Percentiles rank a stretch among this genome's conserved stretches.
Conservation (phyloP, 441 rosid species). For the Erodium moschatum region DNA sequence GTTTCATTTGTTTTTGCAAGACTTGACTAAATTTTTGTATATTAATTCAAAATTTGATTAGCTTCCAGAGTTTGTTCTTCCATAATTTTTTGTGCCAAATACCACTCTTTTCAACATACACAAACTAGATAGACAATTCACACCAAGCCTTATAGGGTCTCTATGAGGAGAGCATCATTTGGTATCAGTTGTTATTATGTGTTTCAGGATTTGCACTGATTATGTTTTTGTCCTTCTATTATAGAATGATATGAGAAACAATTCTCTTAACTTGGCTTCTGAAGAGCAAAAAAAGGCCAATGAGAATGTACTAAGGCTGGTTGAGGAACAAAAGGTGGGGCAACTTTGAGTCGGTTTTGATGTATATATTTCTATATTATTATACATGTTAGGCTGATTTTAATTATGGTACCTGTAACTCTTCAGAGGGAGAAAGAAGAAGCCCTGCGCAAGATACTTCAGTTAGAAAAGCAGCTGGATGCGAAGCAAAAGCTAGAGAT, state of each 20-base stretch:
- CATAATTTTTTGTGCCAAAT: not conserved
- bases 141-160: not conserved
- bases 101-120: not conserved
- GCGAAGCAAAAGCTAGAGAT: slow-evolving; percentile 74
- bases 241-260: slow-evolving; percentile 56
- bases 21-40: not conserved
- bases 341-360: not conserved
- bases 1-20: not conserved
- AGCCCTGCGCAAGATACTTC: slow-evolving; percentile 48
- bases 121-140: not conserved
- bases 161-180: not conserved
- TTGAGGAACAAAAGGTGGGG: slow-evolving; percentile 70
- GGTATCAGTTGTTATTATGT: not conserved
- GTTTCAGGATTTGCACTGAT: slow-evolving; percentile 4
- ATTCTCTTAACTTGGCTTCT: slow-evolving; percentile 64
- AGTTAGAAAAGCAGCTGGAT: slow-evolving; percentile 60
- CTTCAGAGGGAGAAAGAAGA: slow-evolving; percentile 77
- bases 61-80: not conserved
- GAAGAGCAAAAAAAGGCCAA: slow-evolving; percentile 69
- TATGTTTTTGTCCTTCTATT: slow-evolving; percentile 1
- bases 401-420: slow-evolving; percentile 6
- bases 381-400: not conserved
- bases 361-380: not conserved
- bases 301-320: slow-evolving; percentile 59
- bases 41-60: not conserved